Percentiles rank a stretch among this genome's conserved stretches.
Evolutionary conservation across 1,284 basidiomycete genomes (phyloP).

Genomic region (Meripilus lineatus): DNA sequence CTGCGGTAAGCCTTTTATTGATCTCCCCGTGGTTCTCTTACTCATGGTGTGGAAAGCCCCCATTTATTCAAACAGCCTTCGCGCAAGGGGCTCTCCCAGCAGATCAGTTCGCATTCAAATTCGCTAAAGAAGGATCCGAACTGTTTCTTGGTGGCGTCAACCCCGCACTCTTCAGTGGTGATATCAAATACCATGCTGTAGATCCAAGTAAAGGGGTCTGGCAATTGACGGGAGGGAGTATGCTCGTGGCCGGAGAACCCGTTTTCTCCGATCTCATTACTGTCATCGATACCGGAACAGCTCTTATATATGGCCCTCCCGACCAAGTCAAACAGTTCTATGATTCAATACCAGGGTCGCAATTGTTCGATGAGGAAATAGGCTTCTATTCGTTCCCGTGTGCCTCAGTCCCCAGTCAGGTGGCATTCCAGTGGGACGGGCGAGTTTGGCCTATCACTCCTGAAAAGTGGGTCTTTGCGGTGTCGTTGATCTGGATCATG

Average conservation of each 20-base stretch:
- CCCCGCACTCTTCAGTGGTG: slow-evolving; percentile 32
- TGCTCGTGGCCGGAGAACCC: background rate
- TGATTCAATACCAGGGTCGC: slow-evolving; percentile 31
- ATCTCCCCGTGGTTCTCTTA: no score
- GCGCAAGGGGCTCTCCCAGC: no score
- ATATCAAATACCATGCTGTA: no score
- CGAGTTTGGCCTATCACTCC: slow-evolving; percentile 10
- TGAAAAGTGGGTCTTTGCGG: no score
- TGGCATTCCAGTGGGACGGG: slow-evolving; percentile 19
- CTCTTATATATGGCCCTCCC: slow-evolving; percentile 41
- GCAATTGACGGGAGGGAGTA: slow-evolving; percentile 4
- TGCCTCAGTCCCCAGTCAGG: slow-evolving; percentile 8
- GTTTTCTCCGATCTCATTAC: background rate
- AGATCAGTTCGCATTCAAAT: slow-evolving; percentile 59
- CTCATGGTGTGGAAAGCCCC: no score
- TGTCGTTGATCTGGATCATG: no score
- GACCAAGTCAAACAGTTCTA: slow-evolving; percentile 35
- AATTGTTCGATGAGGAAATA: slow-evolving; percentile 16
- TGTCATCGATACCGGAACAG: slow-evolving; percentile 39
- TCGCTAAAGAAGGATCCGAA: slow-evolving; percentile 39
- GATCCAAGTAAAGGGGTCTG: slow-evolving; percentile 2
- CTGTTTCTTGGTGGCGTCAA: slow-evolving; percentile 56
- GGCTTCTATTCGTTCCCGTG: slow-evolving; percentile 24
- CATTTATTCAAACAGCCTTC: no score
- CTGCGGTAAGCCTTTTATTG: no score